Conservation (phyloP, 2,329 filamentous ascomycete genomes). For the Chrysoporthe cubensis region DNA sequence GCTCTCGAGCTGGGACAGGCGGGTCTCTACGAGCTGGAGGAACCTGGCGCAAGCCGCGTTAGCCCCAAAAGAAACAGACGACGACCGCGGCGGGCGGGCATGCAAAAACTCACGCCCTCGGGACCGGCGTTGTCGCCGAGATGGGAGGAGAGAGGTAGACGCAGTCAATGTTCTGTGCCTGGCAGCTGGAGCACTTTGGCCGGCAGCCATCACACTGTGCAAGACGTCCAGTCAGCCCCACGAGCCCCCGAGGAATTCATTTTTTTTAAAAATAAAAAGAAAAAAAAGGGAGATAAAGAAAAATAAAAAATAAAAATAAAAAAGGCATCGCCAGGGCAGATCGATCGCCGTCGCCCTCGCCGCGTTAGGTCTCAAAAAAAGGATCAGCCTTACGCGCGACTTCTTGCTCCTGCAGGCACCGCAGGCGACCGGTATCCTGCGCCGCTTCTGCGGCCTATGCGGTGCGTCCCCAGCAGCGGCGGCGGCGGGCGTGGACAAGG, state of each 20-base stretch:
- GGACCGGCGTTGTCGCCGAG: constrained; percentile 25
- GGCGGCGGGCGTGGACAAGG: neutral
- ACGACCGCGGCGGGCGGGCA: too few species aligned
- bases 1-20: constrained; percentile 25
- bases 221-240: constrained; percentile 12
- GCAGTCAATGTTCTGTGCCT: constrained; percentile 26
- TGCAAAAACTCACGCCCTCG: constrained; percentile 22
- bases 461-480: neutral
- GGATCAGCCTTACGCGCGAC: constrained; percentile 24
- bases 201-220: constrained; percentile 28
- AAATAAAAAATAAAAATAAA: neutral
- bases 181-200: constrained; percentile 27
- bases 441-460: constrained; percentile 26
- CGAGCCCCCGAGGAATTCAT: neutral
- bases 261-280: neutral
- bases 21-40: constrained; percentile 26
- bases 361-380: neutral
- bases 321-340: neutral
- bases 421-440: constrained; percentile 27
- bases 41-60: constrained; percentile 4
- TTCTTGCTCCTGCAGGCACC: constrained; percentile 29
- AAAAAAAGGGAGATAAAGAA: neutral
- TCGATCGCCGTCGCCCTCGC: too few species aligned
- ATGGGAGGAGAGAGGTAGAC: constrained; percentile 27
- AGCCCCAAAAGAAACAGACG: neutral